These are phyloP conservation scores for Rhytidhysteron rufulum DNA, from an alignment of 2,329 filamentous ascomycete species.

Conservation along the genomic window DNA sequence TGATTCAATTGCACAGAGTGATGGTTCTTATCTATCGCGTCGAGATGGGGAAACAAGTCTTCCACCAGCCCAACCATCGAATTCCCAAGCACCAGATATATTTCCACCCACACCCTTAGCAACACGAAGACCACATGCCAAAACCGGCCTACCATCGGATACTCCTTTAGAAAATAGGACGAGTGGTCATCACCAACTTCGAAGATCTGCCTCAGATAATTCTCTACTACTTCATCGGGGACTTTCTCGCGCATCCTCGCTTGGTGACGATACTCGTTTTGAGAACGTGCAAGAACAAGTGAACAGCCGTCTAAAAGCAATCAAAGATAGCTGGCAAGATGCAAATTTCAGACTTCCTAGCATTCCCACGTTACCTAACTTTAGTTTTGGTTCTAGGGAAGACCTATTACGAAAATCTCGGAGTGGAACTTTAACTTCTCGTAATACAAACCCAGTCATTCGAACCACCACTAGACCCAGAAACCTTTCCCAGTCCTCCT, in stretches of 20 bases:
- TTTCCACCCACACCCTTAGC: no score
- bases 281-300: constrained; percentile 77
- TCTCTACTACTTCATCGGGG: constrained; percentile 70
- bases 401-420: constrained; percentile 25
- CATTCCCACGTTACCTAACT: constrained; percentile 56
- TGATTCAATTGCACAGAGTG: constrained; percentile 1
- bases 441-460: constrained; percentile 11
- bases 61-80: no score
- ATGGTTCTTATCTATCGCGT: constrained; percentile 1
- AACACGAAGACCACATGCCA: background rate
- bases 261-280: constrained; percentile 80
- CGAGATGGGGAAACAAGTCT: background rate
- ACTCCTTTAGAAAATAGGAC: background rate
- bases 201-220: constrained; percentile 69
- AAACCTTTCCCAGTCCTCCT: constrained; percentile 14
- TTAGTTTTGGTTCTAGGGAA: constrained; percentile 35
- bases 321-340: constrained; percentile 82
- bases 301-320: constrained; percentile 84
- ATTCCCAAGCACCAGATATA: no score
- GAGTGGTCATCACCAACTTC: constrained; percentile 35
- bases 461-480: constrained; percentile 12
- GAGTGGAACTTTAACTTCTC: constrained; percentile 10
- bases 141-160: background rate
- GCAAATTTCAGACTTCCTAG: constrained; percentile 64
- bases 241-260: constrained; percentile 73